Conservation (phyloP, 306 rosid genomes). For the Gastrolobium bilobum region DNA sequence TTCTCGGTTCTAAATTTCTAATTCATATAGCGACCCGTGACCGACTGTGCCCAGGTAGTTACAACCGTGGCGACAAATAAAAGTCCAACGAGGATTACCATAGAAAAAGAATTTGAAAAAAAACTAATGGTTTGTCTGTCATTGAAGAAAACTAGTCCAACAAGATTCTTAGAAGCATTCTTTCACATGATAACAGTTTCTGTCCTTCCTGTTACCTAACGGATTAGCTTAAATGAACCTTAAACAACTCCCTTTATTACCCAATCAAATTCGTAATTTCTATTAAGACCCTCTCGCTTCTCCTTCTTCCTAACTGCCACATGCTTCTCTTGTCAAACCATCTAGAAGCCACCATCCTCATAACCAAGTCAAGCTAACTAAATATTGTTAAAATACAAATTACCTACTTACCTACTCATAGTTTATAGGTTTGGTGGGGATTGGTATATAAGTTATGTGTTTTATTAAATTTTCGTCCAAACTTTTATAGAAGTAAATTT, state of each 20-base stretch:
- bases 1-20: constrained; percentile 2
- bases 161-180: constrained; percentile 46
- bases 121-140: constrained; percentile 50
- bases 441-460: background rate
- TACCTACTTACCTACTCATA: constrained; percentile 26
- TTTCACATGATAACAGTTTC: constrained; percentile 42
- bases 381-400: background rate
- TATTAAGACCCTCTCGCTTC: background rate
- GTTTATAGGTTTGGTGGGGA: constrained; percentile 1
- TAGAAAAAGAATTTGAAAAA: background rate
- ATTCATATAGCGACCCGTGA: constrained; percentile 46
- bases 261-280: constrained; percentile 16
- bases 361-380: constrained; percentile 38
- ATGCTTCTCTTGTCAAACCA: constrained; percentile 43
- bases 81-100: constrained; percentile 7
- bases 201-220: constrained; percentile 34
- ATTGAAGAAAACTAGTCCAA: constrained; percentile 55
- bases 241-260: background rate
- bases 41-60: constrained; percentile 11
- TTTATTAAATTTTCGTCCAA: background rate
- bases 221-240: background rate
- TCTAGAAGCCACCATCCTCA: constrained; percentile 40
- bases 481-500: background rate
- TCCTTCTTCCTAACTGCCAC: constrained; percentile 40
- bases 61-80: constrained; percentile 25